A percentile compares a stretch with the other conserved stretches of the same genome.
Conservation (phyloP, 2,329 filamentous ascomycete genomes). For the Hirsutella rhossiliensis region DNA sequence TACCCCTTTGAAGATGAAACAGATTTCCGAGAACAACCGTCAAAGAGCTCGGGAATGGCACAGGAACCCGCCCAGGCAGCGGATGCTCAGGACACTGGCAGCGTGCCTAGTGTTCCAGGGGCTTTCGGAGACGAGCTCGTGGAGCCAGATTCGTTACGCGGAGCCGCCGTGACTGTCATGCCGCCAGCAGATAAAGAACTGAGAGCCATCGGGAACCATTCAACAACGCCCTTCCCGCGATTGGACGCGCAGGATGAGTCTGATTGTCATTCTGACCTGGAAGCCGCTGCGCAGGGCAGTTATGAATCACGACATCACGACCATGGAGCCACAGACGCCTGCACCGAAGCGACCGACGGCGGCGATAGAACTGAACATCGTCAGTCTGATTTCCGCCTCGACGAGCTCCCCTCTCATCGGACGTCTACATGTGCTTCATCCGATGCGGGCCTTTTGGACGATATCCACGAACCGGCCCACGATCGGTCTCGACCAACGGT, state of each 20-base stretch:
- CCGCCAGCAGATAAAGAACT: conserved; percentile 22
- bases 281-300: conserved; percentile 11
- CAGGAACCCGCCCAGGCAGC: conserved; percentile 11
- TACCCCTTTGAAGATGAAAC: conserved; percentile 38
- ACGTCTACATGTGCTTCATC: conserved; percentile 29
- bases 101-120: conserved; percentile 12
- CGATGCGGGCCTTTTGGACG: conserved; percentile 17
- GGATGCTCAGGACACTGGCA: conserved; percentile 1
- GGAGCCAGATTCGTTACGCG: conserved; percentile 11
- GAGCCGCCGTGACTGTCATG: conserved; percentile 37
- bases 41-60: conserved; percentile 1
- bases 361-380: conserved; percentile 15
- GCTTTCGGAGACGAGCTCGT: conserved; percentile 26
- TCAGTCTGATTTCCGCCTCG: conserved; percentile 14
- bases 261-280: conserved; percentile 25
- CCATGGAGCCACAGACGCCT: conserved; percentile 21
- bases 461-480: conserved; percentile 13
- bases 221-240: conserved; percentile 20
- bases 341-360: conserved; percentile 23
- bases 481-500: conserved; percentile 18
- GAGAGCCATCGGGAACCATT: conserved; percentile 5
- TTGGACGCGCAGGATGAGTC: conserved; percentile 23
- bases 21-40: conserved; percentile 9
- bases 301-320: conserved; percentile 17
- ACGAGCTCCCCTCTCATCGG: conserved; percentile 19